Base-by-base conservation (phyloP, 306 rosid genomes). In the Chamaecrista fasciculata region DNA sequence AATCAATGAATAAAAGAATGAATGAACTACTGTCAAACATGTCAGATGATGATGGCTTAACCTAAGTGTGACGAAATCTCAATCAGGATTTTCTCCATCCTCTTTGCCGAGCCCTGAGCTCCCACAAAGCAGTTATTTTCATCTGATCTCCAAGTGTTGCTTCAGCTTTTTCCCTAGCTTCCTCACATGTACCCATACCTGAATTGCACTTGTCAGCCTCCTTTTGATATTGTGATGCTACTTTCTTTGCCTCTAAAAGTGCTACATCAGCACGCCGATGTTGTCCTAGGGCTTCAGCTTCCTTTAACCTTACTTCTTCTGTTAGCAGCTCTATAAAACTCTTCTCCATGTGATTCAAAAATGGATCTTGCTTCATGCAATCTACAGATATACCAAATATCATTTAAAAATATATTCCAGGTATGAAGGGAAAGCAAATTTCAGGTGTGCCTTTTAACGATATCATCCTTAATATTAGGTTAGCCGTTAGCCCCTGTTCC, bases 151-250 rank as follows among this genome's bases (percentile, higher is more conserved):
- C 67, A 70, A 83, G 82, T 21, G 78, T 18, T 46, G 39, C 51
- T 49, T 83, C 84, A 48, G 80, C 79, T 75, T 81, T 83, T 75
- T 83, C 84, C 67, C 87, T 73, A 0, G 87, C 84, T 69, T 66
- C 69, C 59, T 76, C 87, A 65, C 87, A 83, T n/a, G 84, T 83
- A 34, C 73, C 82, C 84, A 83, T 83, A 28, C 87, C 87, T 39
- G 84, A 79, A 40, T 76, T 83, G 82, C 87, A 83, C 59, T 83
- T n/a, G n/a, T n/a, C n/a, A n/a, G n/a, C n/a, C n/a, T n/a, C n/a
- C n/a, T n/a, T n/a, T n/a, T n/a, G n/a, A 70, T 76, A 83, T 72
- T 76, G 80, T 53, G 87, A 83, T 42, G 87, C 81, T 23, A 70
- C 3, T 69, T 79, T 83, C 80, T 83, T 83, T 1, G 87, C 81